Evolutionary conservation across 1,284 basidiomycete species (phyloP), one percentile per base, ranked within the genome.

Genomic region (Chalciporus sp.): DNA sequence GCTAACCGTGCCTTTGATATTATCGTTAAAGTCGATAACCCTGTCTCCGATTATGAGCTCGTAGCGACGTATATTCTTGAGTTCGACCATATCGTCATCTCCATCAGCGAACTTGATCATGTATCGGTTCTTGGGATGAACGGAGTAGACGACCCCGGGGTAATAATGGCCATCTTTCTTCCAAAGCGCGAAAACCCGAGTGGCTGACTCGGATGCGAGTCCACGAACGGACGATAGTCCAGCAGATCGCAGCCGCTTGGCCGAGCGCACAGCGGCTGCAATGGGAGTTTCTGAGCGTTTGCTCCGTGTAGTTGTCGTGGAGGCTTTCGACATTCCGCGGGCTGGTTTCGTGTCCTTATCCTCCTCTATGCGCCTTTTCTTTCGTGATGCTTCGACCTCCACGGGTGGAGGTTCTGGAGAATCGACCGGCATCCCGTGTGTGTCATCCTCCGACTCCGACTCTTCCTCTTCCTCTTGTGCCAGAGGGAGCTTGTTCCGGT

Each of bases 171-270:
- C 79, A 52, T 84, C 80, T 43, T 70, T 65, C 57, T 76, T 81
- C 85, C 86, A 90, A 10, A 85, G 63, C 1, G 85, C 88, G 59
- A 88, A 84, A 14, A 91, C 85, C 2, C 81, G 81, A 12, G 84
- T 80, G 35, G 65, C 64, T 16, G 71, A 58, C n/a, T 64, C 58
- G 26, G 47, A 47, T 14, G 61, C 35, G 37, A 49, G 42, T 28
- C 57, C 54, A 19, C 63, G 66, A 12, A 52, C 57, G 29, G 71
- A 63, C 16, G 70, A 70, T n/a, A 59, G 28, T 19, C 55, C 62
- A 20, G 65, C 62, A 20, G 67, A 68, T 41, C 70, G 70, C 27
- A 69, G 23, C 37, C 65, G 67, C 62, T 71, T 75, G 23, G 58
- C 54, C 11, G 74, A 62, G 14, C 72, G 70, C 17, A 58, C 56